Conservation (phyloP, 2,329 filamentous ascomycete species). For the Diatrype stigma region DNA sequence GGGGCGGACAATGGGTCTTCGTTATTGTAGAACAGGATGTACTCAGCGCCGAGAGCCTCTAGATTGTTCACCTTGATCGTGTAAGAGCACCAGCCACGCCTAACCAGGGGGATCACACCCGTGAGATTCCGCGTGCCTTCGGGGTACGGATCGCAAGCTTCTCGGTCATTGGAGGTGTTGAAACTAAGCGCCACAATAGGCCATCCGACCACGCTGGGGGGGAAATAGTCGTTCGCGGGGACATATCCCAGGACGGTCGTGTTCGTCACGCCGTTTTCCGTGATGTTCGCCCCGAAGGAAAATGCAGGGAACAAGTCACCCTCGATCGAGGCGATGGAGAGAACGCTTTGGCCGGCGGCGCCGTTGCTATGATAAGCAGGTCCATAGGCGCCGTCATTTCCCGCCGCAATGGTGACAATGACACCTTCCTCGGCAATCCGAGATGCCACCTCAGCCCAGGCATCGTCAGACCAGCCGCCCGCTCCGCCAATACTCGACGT, state of each 20-base stretch:
- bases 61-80: conserved; percentile 25
- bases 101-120: conserved; percentile 23
- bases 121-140: conserved; percentile 16
- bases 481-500: conserved; percentile 35
- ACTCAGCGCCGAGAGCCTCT: conserved; percentile 20
- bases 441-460: conserved; percentile 35
- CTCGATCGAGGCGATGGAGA: conserved; percentile 40
- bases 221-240: conserved; percentile 30
- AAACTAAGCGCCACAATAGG: conserved; percentile 22
- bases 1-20: conserved; percentile 14
- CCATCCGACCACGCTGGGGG: conserved; percentile 31
- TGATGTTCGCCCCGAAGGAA: conserved; percentile 28
- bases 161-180: conserved; percentile 20
- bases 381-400: conserved; percentile 46
- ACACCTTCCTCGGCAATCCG: conserved; percentile 41
- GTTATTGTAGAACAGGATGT: conserved; percentile 29
- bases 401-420: conserved; percentile 46
- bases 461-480: conserved; percentile 31
- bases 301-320: conserved; percentile 25
- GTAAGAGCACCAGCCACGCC: conserved; percentile 30
- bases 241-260: conserved; percentile 28
- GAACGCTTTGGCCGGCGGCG: conserved; percentile 36
- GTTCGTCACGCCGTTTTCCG: conserved; percentile 17
- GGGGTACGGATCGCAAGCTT: conserved; percentile 25
- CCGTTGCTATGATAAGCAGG: conserved; percentile 42